Evolutionary conservation across 495 filamentous ascomycete genomes (phyloP), one percentile per base, ranked within the genome.

Genomic region (Rostrohypoxylon terebratum): DNA sequence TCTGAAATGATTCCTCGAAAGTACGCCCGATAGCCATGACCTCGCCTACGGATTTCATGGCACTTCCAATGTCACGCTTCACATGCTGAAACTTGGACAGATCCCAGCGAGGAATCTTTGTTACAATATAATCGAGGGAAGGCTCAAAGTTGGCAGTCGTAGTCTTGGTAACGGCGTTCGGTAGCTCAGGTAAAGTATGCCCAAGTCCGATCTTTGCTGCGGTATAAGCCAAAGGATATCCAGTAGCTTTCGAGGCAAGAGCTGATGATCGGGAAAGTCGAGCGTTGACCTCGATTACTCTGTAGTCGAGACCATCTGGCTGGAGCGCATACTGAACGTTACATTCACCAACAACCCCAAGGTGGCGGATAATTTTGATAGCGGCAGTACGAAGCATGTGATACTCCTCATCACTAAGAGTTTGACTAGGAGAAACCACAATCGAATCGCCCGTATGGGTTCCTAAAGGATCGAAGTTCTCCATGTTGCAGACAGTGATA

Each of bases 401-500:
- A 80, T 97, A 98, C 82, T 98, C 95, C 80, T 97, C 94, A 74
- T 98, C 96, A 68, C 92, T 96, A 66, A 98, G 83, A 44, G 95
- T 98, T 83, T 98, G 95, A 77, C 92, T 95, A 45, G 95, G 95
- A 57, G 95, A 94, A 73, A 98, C 94, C 61, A 98, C 95, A 73
- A 98, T 97, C 69, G 93, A 97, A 83, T 98, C 95, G 79, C 95
- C 95, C 42, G 95, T 98, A 78, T 98, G 95, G 60, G 97, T 95
- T 77, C 95, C 95, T 36, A 98, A 86, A 40, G 95, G 95, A 78
- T 98, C 95, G 77, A 98, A 98, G 83, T 98, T 98, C 84, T 98
- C 95, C 95, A 98, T 98, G 84, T 98, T 98, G 86, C 95, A 98
- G 50, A 98, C 95, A 16, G 95, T 98, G 73, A 98, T 98, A 81